phyloP scores from a whole-genome alignment of 768 basidiomycete genomes.

The Daedaleopsis sinensis region DNA sequence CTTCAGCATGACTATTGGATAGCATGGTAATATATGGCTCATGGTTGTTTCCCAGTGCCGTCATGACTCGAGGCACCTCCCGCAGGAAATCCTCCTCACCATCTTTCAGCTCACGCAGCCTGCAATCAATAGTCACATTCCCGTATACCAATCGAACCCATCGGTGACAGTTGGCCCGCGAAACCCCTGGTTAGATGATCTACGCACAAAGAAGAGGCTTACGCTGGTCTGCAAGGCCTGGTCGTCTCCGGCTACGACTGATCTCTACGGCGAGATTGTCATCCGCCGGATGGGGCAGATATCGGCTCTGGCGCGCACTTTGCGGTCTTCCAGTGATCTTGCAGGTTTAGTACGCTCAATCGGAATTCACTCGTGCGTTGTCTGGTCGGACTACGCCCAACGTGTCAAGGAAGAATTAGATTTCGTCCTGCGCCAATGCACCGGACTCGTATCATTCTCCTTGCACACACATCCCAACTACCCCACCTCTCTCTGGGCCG shows the following conservation, averaged over 20 bases:
- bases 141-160: no score
- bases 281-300: neutral
- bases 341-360: neutral
- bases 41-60: no score
- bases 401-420: neutral
- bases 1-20: no score
- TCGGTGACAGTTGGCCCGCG: neutral
- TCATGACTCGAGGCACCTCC: neutral
- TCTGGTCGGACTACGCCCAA: neutral
- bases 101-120: neutral
- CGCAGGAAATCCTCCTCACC: neutral
- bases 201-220: neutral
- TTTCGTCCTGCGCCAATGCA: neutral
- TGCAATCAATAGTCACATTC: no score
- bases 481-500: neutral
- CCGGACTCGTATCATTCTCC: neutral
- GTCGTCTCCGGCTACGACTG: neutral
- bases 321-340: neutral
- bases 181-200: neutral
- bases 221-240: neutral
- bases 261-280: neutral
- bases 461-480: neutral
- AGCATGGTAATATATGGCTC: no score
- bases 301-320: neutral
- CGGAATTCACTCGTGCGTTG: neutral